Evolutionary conservation across 2,329 filamentous ascomycete species (phyloP), one percentile per base, ranked within the genome.

Genomic region (Xylaria sp.): DNA sequence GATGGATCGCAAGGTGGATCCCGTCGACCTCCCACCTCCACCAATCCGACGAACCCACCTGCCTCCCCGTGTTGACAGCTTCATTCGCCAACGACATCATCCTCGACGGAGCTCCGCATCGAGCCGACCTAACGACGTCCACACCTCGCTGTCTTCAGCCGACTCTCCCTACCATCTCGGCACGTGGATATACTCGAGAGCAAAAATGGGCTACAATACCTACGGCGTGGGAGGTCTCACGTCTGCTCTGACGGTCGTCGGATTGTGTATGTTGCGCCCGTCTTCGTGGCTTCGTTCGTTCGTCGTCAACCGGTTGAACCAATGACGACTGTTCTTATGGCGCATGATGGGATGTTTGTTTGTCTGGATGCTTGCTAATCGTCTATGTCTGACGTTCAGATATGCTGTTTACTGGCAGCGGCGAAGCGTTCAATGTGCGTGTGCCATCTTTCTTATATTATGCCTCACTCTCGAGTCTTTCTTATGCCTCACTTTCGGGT

Each of bases 321-420:
- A 30, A 19, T 23, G 37, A 23, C 49, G 44, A 4, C 48, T 13
- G 7, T 37, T 35, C 13, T 35, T 11, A 10, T 46, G 42, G 37
- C 18, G 8, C 44, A 59, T 52, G 18, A 50, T 52, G 39, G 19
- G 60, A 51, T 63, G 11, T 57, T 52, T 39, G 23, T 51, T 52
- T 49, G 23, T 16, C n/a, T 34, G 18, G 1, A 34, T 49, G 50
- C 59, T 51, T 51, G 52, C 61, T 64, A 50, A 65, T 53, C 2
- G 0, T 49, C 7, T 46, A 1, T 42, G 0, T 46, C 13, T 39
- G 2, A 18, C 44, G 4, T 18, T 65, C 76, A 99, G 94, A 99
- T 78, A 95, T 99, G 91, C 91, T 99, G 75, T 97, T 99, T 75
- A 95, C 94, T 72, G 92, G 91, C 73, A 92, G 90, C 75, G 94